A percentile compares a stretch with the other conserved stretches of the same genome.
Evolutionary conservation across 2,329 filamentous ascomycete species (phyloP).

Genomic region (Bipolaris cookei): DNA sequence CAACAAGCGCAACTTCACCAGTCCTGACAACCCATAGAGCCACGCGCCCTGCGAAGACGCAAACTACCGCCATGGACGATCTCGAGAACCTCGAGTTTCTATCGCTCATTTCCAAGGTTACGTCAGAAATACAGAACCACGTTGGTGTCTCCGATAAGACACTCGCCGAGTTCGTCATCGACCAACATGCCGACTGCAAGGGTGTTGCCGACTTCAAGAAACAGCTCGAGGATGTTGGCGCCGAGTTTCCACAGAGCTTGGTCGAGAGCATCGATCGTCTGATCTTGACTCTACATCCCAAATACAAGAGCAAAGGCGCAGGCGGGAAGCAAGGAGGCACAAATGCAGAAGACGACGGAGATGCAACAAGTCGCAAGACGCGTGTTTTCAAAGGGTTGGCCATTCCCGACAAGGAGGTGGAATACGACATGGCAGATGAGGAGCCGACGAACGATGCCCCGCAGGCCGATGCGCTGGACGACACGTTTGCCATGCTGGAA

Average conservation of each 20-base stretch:
- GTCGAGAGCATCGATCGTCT: constrained; percentile 91
- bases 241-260: constrained; percentile 83
- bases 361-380: constrained; percentile 71
- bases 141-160: constrained; percentile 91
- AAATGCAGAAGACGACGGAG: constrained; percentile 58
- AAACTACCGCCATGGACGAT: constrained; percentile 73
- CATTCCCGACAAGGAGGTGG: constrained; percentile 76
- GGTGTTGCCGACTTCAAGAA: constrained; percentile 75
- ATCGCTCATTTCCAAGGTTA: constrained; percentile 92
- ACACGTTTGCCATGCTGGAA: constrained; percentile 92
- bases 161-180: constrained; percentile 94
- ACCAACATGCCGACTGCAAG: constrained; percentile 78
- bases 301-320: constrained; percentile 68
- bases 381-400: constrained; percentile 90
- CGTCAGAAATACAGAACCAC: constrained; percentile 93
- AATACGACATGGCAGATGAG: constrained; percentile 59
- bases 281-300: constrained; percentile 87
- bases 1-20: background rate
- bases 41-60: constrained; percentile 9
- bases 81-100: constrained; percentile 89
- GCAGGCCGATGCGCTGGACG: constrained; percentile 76
- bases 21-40: constrained; percentile 1
- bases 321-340: constrained; percentile 47
- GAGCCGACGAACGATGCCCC: constrained; percentile 47
- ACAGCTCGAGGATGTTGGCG: constrained; percentile 76